phyloP scores from a whole-genome alignment of 2,329 filamentous ascomycete species.

The Exserohilum turcica region DNA sequence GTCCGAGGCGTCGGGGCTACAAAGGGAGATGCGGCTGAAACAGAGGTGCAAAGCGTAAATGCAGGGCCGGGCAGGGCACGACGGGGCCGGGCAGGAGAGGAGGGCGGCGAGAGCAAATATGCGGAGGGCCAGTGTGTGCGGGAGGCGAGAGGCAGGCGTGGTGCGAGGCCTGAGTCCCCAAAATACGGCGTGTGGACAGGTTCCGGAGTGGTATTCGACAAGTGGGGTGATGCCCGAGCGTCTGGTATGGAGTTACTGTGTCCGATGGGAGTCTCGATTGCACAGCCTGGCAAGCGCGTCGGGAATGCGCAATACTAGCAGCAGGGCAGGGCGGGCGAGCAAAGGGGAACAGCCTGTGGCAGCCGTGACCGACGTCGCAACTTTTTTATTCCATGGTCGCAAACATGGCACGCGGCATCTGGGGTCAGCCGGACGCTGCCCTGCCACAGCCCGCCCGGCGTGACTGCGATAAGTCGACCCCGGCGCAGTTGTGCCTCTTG shows the following conservation, averaged over 20 bases:
- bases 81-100: no score
- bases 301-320: slow-evolving; percentile 19
- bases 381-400: slow-evolving; percentile 28
- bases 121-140: slow-evolving; percentile 14
- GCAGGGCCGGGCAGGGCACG: slow-evolving; percentile 22
- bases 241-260: slow-evolving; percentile 27
- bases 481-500: slow-evolving; percentile 10
- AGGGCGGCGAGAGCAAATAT: slow-evolving; percentile 15
- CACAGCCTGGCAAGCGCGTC: slow-evolving; percentile 21
- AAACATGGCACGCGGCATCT: slow-evolving; percentile 30
- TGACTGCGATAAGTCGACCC: slow-evolving; percentile 27
- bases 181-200: slow-evolving; percentile 31
- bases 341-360: slow-evolving; percentile 13
- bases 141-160: slow-evolving; percentile 15
- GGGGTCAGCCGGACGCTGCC: slow-evolving; percentile 27
- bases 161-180: slow-evolving; percentile 16
- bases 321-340: slow-evolving; percentile 3
- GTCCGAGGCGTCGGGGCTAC: slow-evolving; percentile 21
- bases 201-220: slow-evolving; percentile 33
- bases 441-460: slow-evolving; percentile 23
- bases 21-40: slow-evolving; percentile 29
- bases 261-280: slow-evolving; percentile 19
- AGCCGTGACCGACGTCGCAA: slow-evolving; percentile 19
- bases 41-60: slow-evolving; percentile 4
- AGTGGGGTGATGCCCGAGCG: slow-evolving; percentile 27